Conservation (phyloP, 164 flowering plant species). For the Berberis vulgaris region DNA sequence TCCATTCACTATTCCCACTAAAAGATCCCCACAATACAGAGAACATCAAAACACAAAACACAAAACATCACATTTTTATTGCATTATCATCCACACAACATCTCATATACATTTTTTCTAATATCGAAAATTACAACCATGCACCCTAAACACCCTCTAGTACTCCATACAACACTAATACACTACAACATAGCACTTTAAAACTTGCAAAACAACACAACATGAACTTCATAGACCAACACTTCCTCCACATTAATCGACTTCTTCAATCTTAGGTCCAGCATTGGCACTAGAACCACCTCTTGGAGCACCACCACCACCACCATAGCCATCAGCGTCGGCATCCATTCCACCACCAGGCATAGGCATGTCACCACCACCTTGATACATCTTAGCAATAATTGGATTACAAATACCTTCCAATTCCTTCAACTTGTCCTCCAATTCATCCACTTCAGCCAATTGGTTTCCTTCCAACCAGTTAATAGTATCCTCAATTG, state of each 20-base stretch:
- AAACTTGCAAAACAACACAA: no score
- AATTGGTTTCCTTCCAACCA: slow-evolving; percentile 7
- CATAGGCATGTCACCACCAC: slow-evolving; percentile 1
- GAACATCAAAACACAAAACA: no score
- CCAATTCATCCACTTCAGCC: slow-evolving; percentile 5
- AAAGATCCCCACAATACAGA: no score
- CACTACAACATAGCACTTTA: no score
- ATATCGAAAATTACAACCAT: no score
- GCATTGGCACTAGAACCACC: background rate
- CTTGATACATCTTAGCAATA: slow-evolving; percentile 8
- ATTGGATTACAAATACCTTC: slow-evolving; percentile 4
- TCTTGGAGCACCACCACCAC: background rate
- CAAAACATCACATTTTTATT: no score
- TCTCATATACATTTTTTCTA: no score
- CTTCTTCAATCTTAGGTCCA: slow-evolving; percentile 8
- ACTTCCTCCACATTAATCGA: background rate
- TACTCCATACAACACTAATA: no score
- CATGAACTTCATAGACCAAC: no score
- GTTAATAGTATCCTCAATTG: background rate
- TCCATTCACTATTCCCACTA: no score
- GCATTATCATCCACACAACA: no score
- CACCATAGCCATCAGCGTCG: background rate
- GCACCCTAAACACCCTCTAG: no score
- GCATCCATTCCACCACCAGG: background rate
- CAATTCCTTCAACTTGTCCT: slow-evolving; percentile 5